Evolutionary conservation across 2,329 filamentous ascomycete genomes (phyloP), one percentile per base, ranked within the genome.

Genomic region (Xylaria arbuscula): DNA sequence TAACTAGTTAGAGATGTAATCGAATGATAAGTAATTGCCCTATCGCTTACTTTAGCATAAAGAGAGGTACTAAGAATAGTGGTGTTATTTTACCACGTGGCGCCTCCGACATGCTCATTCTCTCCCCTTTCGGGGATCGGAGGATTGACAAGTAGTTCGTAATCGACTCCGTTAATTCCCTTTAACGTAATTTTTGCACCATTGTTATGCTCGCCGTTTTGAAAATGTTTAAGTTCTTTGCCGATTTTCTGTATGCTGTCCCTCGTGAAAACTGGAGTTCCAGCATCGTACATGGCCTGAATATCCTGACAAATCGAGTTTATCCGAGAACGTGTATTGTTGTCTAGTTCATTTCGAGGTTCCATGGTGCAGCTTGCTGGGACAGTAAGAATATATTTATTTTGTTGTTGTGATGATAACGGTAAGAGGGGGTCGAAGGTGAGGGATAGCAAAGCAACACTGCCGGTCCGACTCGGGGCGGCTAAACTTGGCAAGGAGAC

Each of bases 191-290:
- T 63, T 2, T 60, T 71, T 59, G 50, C 60, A 61, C 64, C 67
- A 54, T 67, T 32, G 22, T 59, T 48, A 10, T 3, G 62, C 55
- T 61, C 62, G 1, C 64, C 64, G 28, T 66, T 71, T 10, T 62
- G 66, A 64, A 69, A 69, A 53, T 19, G 61, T 22, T 51, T 13
- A n/a, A 70, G 64, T 48, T 68, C 61, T 55, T 70, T 36, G 62
- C 70, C 70, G 50, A 66, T 13, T 66, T 66, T 66, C 36, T 51
- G 67, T 57, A 72, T 72, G 45, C 36, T 56, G 42, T 68, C 64
- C 54, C 66, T 72, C 17, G 70, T 72, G 56, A 66, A 70, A 57
- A 72, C 24, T 53, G 70, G 70, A 58, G 65, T 70, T 58, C 67
- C 65, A 58, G 67, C 64, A 64, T 70, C 62, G 54, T 70, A 72